Base-by-base conservation (phyloP, 106 monocot species). In the Platanthera zijinensis region DNA sequence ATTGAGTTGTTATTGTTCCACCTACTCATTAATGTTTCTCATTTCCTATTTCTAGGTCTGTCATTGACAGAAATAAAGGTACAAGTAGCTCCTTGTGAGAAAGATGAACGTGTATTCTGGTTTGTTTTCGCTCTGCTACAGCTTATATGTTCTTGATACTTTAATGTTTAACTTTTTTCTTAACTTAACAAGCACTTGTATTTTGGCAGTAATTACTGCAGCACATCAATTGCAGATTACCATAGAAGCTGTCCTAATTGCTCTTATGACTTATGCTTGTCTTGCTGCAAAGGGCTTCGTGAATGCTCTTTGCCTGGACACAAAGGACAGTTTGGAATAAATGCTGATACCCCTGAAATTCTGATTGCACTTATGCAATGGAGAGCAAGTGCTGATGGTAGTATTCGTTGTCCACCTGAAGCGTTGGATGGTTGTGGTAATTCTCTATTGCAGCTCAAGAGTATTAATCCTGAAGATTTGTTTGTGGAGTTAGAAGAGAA, bases 61-160 rank as follows among this genome's bases (percentile, higher is more conserved):
- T 45, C 52, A 12, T 39, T 47, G 30, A 52, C 48, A 32, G 72
- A 81, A 30, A 6, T 91, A n/a, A 86, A 84, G 62, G 57, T 91
- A 50, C 73, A 78, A 69, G 13, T 39, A 86, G 82, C 84, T 84
- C 64, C 52, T 67, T 91, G 83, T 74, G 75, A 30, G 5, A 62
- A 73, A 12, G 84, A 86, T 88, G 91, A 88, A 12, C 91, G 91
- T 13, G 32, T 88, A 5, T 88, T 78, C 67, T 91, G 91, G 91
- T 91, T 79, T 3, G 64, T 62, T 52, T 5, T 72, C 25, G 59
- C 51, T 21, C 25, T 74, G 53, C 8, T 32, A 51, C 12, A 28
- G 54, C 18, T 61, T 30, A 3, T 52, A 19, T 12, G 30, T 12
- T 63, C 6, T 51, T 13, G 39, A 39, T 39, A 39, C 39, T 39